Evolutionary conservation across 345 rosid species (phyloP).

Genomic region (Corchorus olitorius): DNA sequence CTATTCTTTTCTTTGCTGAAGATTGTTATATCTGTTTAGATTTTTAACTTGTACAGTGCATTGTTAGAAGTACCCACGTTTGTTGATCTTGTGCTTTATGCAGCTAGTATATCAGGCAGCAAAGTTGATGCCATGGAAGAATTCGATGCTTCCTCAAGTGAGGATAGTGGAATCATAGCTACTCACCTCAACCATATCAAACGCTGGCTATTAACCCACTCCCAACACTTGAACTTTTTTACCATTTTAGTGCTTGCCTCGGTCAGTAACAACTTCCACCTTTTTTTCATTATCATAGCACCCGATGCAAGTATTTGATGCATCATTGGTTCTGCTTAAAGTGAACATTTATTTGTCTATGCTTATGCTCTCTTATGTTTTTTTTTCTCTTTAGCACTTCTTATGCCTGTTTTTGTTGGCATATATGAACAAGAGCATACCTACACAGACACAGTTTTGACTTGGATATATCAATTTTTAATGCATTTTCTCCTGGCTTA

Average conservation of each 20-base stretch:
- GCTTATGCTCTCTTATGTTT: too few relatives aligned
- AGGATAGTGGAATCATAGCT: conserved; percentile 65
- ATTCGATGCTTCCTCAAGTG: conserved; percentile 61
- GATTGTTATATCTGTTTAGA: background rate
- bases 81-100: conserved; percentile 18
- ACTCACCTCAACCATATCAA: conserved; percentile 49
- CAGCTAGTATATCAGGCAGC: conserved; percentile 79
- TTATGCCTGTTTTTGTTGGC: background rate
- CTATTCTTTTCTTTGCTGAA: conserved; percentile 2
- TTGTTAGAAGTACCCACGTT: conserved; percentile 1
- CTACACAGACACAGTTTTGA: background rate
- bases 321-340: background rate
- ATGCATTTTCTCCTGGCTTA: background rate
- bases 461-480: background rate
- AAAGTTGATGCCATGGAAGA: conserved; percentile 68
- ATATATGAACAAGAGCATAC: background rate
- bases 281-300: background rate
- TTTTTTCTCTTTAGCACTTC: background rate
- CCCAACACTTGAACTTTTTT: conserved; percentile 86
- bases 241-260: conserved; percentile 95
- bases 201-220: conserved; percentile 65
- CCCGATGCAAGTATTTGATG: background rate
- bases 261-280: conserved; percentile 49
- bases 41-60: background rate
- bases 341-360: background rate